phyloP scores from a whole-genome alignment of 805 yeast genomes.

The Kluyveromyces siamensis region DNA sequence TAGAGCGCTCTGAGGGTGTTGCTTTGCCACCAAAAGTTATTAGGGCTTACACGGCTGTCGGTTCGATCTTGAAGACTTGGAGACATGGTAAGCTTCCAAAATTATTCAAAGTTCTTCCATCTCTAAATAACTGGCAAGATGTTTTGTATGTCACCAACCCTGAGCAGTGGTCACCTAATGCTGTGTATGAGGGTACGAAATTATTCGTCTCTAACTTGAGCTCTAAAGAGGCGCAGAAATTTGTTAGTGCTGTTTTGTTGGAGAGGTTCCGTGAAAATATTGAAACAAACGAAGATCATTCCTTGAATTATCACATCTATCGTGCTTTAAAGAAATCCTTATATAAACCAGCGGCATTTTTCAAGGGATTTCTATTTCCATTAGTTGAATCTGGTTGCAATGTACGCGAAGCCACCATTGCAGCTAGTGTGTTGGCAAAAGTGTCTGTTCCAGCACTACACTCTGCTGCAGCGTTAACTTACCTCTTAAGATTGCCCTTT shows the following conservation, averaged over 20 bases:
- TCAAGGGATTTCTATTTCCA: constrained; percentile 92
- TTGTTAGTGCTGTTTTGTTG: constrained; percentile 56
- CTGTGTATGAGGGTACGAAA: constrained; percentile 89
- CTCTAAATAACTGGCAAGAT: constrained; percentile 92
- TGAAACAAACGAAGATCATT: constrained; percentile 66
- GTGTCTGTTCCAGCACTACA: constrained; percentile 91
- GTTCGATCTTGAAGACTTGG: constrained; percentile 77
- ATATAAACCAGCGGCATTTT: constrained; percentile 95
- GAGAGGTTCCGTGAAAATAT: constrained; percentile 66
- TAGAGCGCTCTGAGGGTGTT: constrained; percentile 58
- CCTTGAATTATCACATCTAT: constrained; percentile 84
- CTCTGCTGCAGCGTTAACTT: constrained; percentile 90
- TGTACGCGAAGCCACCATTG: constrained; percentile 89
- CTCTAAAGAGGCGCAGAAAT: constrained; percentile 82
- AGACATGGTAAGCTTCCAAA: constrained; percentile 96
- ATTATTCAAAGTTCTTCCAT: constrained; percentile 88
- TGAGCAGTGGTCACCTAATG: constrained; percentile 90
- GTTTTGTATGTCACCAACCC: constrained; percentile 89
- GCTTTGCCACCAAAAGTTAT: constrained; percentile 92
- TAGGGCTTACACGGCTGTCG: constrained; percentile 88
- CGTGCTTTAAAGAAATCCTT: constrained; percentile 86
- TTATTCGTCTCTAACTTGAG: constrained; percentile 84
- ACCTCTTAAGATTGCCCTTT: constrained; percentile 73
- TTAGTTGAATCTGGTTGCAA: constrained; percentile 83
- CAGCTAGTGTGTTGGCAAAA: constrained; percentile 82